phyloP scores from a whole-genome alignment of 1,284 basidiomycete genomes.

The Kwoniella shivajii region DNA sequence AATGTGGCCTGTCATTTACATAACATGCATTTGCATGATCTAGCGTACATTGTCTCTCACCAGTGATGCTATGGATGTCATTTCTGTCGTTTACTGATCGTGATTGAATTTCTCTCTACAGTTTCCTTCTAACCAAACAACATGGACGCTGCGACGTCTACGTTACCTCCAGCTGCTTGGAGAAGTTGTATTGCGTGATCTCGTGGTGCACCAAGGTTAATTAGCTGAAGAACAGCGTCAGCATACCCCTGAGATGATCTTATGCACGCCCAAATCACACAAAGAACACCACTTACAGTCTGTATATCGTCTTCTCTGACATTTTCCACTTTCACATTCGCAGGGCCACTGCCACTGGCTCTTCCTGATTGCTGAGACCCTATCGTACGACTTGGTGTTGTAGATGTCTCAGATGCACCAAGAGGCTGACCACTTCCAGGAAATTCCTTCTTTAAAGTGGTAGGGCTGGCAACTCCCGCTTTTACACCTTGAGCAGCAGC shows the following conservation, averaged over 20 bases:
- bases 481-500: conserved; percentile 28
- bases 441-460: conserved; percentile 25
- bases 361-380: neutral
- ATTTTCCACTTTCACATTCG: no score
- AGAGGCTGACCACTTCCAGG: conserved; percentile 44
- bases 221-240: conserved; percentile 53
- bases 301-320: conserved; percentile 39
- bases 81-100: neutral
- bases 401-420: conserved; percentile 17
- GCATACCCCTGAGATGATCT: neutral
- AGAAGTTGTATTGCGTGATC: conserved; percentile 75
- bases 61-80: neutral
- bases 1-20: neutral
- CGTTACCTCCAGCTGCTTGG: conserved; percentile 77
- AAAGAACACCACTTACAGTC: conserved; percentile 26
- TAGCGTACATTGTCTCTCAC: neutral
- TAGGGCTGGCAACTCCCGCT: conserved; percentile 33
- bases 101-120: neutral
- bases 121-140: conserved; percentile 64
- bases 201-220: conserved; percentile 72
- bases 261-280: conserved; percentile 25
- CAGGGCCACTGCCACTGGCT: conserved; percentile 3
- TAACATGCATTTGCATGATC: neutral
- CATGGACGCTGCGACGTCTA: conserved; percentile 84
- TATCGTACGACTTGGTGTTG: conserved; percentile 14